Conservation (phyloP, 2,329 filamentous ascomycete genomes). For the Penicillium glabrum region DNA sequence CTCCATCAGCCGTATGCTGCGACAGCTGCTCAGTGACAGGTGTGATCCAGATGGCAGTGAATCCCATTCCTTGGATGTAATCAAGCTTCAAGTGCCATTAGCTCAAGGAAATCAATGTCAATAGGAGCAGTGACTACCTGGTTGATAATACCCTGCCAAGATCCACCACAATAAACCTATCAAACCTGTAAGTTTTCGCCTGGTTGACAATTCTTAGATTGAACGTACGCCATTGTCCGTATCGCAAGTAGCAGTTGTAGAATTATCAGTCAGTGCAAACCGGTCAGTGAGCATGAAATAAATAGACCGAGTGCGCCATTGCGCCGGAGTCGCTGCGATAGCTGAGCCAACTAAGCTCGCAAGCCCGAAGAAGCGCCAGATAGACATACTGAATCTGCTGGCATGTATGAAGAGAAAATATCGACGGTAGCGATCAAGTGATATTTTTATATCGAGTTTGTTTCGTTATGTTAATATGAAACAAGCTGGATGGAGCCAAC, state of each 20-base stretch:
- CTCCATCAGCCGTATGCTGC: slow-evolving; percentile 36
- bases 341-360: slow-evolving; percentile 19
- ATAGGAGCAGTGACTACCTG: slow-evolving; percentile 7
- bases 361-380: slow-evolving; percentile 17
- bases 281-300: slow-evolving; percentile 50
- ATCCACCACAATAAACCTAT: slow-evolving; percentile 49
- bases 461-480: neutral
- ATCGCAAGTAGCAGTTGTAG: slow-evolving; percentile 34
- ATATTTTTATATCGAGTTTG: neutral
- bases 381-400: slow-evolving; percentile 17
- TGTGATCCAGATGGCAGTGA: slow-evolving; percentile 52
- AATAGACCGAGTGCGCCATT: slow-evolving; percentile 46
- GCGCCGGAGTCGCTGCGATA: slow-evolving; percentile 31
- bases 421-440: neutral
- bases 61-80: slow-evolving; percentile 51
- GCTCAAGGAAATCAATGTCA: neutral
- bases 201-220: too few species aligned
- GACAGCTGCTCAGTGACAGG: slow-evolving; percentile 43
- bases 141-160: slow-evolving; percentile 50
- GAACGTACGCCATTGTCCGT: slow-evolving; percentile 21
- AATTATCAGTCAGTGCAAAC: slow-evolving; percentile 44
- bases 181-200: neutral
- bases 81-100: slow-evolving; percentile 32
- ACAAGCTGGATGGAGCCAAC: neutral
- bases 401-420: neutral